These are phyloP conservation scores for Blastocystis sp. DNA, from an alignment of 352 stramenopile genomes.

Conservation along the genomic window DNA sequence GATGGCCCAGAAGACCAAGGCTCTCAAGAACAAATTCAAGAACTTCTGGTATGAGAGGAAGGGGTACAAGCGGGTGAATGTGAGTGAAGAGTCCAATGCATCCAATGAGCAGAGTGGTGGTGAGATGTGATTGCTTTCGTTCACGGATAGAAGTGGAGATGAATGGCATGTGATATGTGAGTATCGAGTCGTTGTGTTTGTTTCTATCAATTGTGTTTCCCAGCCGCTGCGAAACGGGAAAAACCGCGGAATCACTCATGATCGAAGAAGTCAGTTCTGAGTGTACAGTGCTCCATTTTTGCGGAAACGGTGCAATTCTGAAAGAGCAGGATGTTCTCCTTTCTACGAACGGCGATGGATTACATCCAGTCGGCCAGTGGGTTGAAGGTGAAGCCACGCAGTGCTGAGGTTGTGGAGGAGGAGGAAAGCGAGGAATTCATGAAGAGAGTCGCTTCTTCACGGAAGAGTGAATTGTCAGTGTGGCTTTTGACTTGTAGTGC, in stretches of 20 bases:
- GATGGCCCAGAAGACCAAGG: background rate
- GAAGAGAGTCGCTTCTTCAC: conserved; percentile 4
- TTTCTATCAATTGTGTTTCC: no score
- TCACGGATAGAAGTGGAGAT: conserved; percentile 8
- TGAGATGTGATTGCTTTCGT: background rate
- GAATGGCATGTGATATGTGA: conserved; percentile 7
- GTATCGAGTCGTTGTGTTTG: no score
- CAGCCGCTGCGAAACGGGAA: background rate
- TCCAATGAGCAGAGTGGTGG: background rate
- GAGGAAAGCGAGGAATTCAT: background rate
- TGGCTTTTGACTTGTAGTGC: background rate
- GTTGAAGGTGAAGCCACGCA: conserved; percentile 33
- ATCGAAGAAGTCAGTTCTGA: background rate
- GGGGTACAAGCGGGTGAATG: conserved; percentile 47
- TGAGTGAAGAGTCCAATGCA: background rate
- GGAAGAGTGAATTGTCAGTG: background rate
- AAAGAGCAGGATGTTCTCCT: conserved; percentile 47
- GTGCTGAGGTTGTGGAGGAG: background rate
- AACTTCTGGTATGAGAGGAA: conserved; percentile 59
- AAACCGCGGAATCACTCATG: background rate
- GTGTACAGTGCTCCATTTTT: background rate
- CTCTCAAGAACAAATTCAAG: conserved; percentile 35
- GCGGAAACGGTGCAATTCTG: background rate
- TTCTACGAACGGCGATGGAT: conserved; percentile 60
- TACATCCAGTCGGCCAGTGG: conserved; percentile 58